Conservation (phyloP, 345 rosid species). For the Hibiscus syriacus region DNA sequence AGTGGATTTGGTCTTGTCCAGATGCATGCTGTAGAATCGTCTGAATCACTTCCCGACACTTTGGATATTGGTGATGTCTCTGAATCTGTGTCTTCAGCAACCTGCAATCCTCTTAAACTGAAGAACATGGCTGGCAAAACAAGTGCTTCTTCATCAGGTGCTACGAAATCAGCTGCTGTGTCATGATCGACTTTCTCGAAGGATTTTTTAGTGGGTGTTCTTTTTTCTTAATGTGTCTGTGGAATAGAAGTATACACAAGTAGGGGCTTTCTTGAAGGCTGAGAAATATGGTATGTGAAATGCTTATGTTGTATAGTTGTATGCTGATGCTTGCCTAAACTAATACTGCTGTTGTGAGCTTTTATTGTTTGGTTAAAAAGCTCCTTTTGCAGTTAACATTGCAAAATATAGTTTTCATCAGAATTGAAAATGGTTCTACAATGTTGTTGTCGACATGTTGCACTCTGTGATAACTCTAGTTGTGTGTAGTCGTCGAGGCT, state of each 20-base stretch:
- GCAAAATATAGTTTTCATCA: slow-evolving; percentile 5
- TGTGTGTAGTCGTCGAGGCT: neutral
- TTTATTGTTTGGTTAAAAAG: slow-evolving; percentile 11
- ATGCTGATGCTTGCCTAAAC: slow-evolving; percentile 18
- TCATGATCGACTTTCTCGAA: slow-evolving; percentile 22
- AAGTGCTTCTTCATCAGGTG: slow-evolving; percentile 39
- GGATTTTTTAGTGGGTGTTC: slow-evolving; percentile 3
- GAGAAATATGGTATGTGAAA: slow-evolving; percentile 16
- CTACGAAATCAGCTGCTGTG: slow-evolving; percentile 21
- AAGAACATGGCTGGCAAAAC: slow-evolving; percentile 49
- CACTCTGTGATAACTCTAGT: neutral
- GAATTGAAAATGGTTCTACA: neutral
- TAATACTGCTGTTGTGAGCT: slow-evolving; percentile 3
- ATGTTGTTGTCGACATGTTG: neutral
- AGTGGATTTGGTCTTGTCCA: slow-evolving; percentile 22
- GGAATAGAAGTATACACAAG: slow-evolving; percentile 24
- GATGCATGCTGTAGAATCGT: slow-evolving; percentile 44
- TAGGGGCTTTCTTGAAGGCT: slow-evolving; percentile 16
- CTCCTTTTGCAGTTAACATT: slow-evolving; percentile 16
- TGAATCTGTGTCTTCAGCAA: slow-evolving; percentile 36
- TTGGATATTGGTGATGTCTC: slow-evolving; percentile 81
- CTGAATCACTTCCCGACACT: slow-evolving; percentile 70
- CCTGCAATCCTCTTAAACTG: slow-evolving; percentile 32
- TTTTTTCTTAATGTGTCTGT: slow-evolving; percentile 12
- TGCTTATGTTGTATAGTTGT: slow-evolving; percentile 27